Evolutionary conservation across 140 eudicot species (phyloP).

Genomic region (Bidens hawaiensis): DNA sequence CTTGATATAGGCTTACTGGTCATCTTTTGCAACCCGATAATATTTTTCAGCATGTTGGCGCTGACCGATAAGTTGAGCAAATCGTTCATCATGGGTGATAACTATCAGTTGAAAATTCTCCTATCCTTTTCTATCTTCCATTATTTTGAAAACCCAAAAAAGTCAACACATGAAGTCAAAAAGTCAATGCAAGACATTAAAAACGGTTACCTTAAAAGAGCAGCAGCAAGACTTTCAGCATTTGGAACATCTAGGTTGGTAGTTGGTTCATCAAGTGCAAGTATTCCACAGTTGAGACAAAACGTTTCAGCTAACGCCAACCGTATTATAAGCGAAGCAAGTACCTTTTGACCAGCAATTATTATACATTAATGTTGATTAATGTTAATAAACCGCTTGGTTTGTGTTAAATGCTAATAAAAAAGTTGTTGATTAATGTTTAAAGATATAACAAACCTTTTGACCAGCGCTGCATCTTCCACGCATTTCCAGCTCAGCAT

Average conservation of each 20-base stretch:
- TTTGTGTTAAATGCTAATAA: too few species aligned
- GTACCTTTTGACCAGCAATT: constrained; percentile 53
- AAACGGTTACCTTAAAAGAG: constrained; percentile 65
- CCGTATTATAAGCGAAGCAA: constrained; percentile 91
- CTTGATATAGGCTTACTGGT: constrained; percentile 56
- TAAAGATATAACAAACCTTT: constrained; percentile 45
- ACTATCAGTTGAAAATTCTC: constrained; percentile 93
- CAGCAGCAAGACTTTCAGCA: constrained; percentile 91
- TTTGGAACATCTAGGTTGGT: constrained; percentile 91
- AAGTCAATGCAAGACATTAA: background rate
- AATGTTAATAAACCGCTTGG: background rate
- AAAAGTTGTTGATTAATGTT: too few species aligned
- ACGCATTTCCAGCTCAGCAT: constrained; percentile 95
- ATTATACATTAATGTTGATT: background rate
- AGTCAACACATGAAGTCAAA: constrained; percentile 7
- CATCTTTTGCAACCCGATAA: constrained; percentile 88
- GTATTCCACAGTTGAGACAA: constrained; percentile 98
- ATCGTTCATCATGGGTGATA: constrained; percentile 94
- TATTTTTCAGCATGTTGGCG: constrained; percentile 95
- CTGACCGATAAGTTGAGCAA: constrained; percentile 93
- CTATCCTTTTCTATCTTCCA: constrained; percentile 98
- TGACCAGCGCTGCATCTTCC: constrained; percentile 99
- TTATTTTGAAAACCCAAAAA: constrained; percentile 44
- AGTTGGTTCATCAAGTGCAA: constrained; percentile 99
- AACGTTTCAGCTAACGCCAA: constrained; percentile 96